Conservation (phyloP, 2,329 filamentous ascomycete species). For the Aspergillus floridensis region DNA sequence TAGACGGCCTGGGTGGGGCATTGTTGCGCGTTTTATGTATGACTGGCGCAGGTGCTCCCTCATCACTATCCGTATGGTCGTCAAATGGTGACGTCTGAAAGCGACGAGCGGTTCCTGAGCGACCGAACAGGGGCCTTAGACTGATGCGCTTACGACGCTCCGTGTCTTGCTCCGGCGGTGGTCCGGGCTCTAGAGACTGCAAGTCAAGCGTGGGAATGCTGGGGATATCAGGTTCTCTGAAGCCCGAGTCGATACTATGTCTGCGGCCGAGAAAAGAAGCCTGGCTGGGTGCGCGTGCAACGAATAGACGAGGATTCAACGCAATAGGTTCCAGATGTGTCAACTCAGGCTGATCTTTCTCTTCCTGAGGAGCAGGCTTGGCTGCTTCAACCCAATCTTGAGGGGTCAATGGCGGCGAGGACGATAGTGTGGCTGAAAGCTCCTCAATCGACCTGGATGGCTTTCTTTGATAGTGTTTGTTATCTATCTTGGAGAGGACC, state of each 20-base stretch:
- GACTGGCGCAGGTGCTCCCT: slow-evolving; percentile 36
- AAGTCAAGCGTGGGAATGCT: slow-evolving; percentile 31
- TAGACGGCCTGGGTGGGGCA: slow-evolving; percentile 11
- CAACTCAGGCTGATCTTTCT: slow-evolving; percentile 15
- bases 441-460: slow-evolving; percentile 14
- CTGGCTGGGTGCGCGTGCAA: slow-evolving; percentile 22
- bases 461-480: slow-evolving; percentile 21
- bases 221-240: slow-evolving; percentile 25
- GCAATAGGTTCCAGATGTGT: slow-evolving; percentile 12
- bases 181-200: slow-evolving; percentile 22
- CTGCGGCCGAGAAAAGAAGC: slow-evolving; percentile 27
- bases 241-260: slow-evolving; percentile 27
- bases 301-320: slow-evolving; percentile 11
- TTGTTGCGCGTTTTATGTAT: slow-evolving; percentile 30
- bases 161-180: slow-evolving; percentile 18
- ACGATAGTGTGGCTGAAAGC: slow-evolving; percentile 11
- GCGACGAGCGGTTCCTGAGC: slow-evolving; percentile 24
- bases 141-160: slow-evolving; percentile 33
- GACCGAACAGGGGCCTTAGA: slow-evolving; percentile 37
- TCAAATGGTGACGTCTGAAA: slow-evolving; percentile 26
- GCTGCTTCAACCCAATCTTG: slow-evolving; percentile 45
- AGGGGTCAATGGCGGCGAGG: slow-evolving; percentile 38
- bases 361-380: slow-evolving; percentile 23
- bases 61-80: slow-evolving; percentile 27
- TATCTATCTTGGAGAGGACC: slow-evolving; percentile 22